Evolutionary conservation across 2,329 filamentous ascomycete genomes (phyloP).

Genomic region (Ophiostoma piceae): DNA sequence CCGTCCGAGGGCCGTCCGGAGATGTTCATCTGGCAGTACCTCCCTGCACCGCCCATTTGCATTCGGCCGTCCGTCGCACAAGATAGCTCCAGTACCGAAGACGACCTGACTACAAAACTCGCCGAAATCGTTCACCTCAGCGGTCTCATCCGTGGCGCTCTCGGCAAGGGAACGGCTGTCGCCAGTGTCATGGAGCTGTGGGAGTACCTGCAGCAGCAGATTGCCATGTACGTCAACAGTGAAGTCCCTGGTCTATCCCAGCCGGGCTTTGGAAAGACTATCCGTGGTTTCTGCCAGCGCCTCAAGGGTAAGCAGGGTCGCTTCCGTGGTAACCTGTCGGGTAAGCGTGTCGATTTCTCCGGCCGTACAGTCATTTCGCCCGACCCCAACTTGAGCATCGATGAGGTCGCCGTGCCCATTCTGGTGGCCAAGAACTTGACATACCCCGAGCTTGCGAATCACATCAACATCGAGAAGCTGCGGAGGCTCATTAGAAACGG

Average conservation of each 20-base stretch:
- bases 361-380: constrained; percentile 96
- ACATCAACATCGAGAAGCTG: constrained; percentile 80
- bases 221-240: constrained; percentile 97
- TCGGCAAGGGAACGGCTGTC: constrained; percentile 77
- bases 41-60: constrained; percentile 89
- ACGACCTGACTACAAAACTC: constrained; percentile 95
- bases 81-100: constrained; percentile 88
- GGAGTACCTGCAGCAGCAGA: constrained; percentile 92
- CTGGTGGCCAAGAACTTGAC: constrained; percentile 95
- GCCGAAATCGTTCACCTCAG: constrained; percentile 93
- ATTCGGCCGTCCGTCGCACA: constrained; percentile 92
- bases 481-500: constrained; percentile 70
- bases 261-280: constrained; percentile 78
- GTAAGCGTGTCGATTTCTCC: constrained; percentile 98
- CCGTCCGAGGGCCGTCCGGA: constrained; percentile 83
- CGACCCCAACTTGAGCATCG: constrained; percentile 87
- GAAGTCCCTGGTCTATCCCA: constrained; percentile 91
- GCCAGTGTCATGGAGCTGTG: constrained; percentile 95
- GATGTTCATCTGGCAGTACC: constrained; percentile 96
- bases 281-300: constrained; percentile 89
- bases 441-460: constrained; percentile 82
- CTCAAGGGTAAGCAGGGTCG: constrained; percentile 96
- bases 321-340: constrained; percentile 92
- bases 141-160: constrained; percentile 73
- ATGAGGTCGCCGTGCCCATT: constrained; percentile 86